Evolutionary conservation across 768 basidiomycete species (phyloP), one percentile per base, ranked within the genome.

Genomic region (Boletus patriciae): DNA sequence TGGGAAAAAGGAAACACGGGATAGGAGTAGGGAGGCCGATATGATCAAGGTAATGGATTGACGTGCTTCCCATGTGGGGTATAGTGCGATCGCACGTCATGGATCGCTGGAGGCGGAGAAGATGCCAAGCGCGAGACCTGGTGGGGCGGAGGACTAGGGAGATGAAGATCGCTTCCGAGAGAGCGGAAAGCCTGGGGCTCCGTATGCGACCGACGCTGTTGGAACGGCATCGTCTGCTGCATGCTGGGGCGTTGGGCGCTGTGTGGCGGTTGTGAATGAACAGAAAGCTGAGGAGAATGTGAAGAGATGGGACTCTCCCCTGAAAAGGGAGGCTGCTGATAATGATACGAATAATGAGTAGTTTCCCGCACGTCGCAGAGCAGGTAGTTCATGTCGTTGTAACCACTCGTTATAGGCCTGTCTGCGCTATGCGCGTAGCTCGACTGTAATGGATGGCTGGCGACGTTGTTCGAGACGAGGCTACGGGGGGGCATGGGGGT

Each of bases 181-280:
- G 80, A 72, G 54, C 72, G 74, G 68, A 77, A 83, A 18, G 76
- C 76, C 60, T 82, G 82, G 23, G 84, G 78, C 46, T 86, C 85
- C 31, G 82, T 83, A 49, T 81, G 73, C 38, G 84, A 77, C 49
- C 86, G 79, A 58, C 84, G 78, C 61, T 82, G 83, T 40, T 78
- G 77, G 65, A 80, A 86, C 15, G 81, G 72, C 54, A 80, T 61
- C 41, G 80, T 66, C 51, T 82, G 78, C 8, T 77, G 76, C 34
- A 78, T 70, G 40, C 69, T 69, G 31, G 73, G 64, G 49, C 77
- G 76, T 49, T 70, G 69, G 37, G 78, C 68, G 38, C 56, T 62
- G 53, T 67, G 72, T 50, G 68, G 59, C 34, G 69, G 61, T 42
- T 74, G 70, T 31, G 74, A 60, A 62, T 76, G 73, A 19, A 73